These are phyloP conservation scores for Trichopus zeylanicus DNA, from an alignment of 116 monocot genomes.

Conservation along the genomic window DNA sequence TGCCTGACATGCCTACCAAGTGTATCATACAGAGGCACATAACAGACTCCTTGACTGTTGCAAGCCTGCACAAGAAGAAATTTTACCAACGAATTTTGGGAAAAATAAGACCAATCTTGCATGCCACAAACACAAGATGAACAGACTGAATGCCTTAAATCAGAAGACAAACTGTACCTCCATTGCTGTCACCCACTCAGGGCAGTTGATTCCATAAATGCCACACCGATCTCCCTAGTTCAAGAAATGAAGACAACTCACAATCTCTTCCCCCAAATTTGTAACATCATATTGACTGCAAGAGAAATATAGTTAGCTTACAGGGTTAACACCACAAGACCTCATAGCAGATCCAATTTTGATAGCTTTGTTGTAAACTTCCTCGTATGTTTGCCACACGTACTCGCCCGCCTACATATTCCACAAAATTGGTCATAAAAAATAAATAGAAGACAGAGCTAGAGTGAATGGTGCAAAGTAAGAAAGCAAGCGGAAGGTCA, in stretches of 20 bases:
- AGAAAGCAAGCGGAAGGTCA: too few species aligned
- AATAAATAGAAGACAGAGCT: too few species aligned
- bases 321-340: slow-evolving; percentile 38
- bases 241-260: neutral
- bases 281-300: neutral
- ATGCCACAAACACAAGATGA: slow-evolving; percentile 1
- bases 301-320: slow-evolving; percentile 18
- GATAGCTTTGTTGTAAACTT: slow-evolving; percentile 49
- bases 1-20: slow-evolving; percentile 56
- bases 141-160: neutral
- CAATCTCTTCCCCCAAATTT: neutral
- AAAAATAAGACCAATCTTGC: too few species aligned
- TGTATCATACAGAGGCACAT: slow-evolving; percentile 90
- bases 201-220: slow-evolving; percentile 92
- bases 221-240: slow-evolving; percentile 83
- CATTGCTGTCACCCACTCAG: slow-evolving; percentile 90
- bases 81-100: too few species aligned
- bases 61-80: slow-evolving; percentile 62
- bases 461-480: too few species aligned
- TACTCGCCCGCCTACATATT: slow-evolving; percentile 49
- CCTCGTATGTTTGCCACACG: slow-evolving; percentile 74
- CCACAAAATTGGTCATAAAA: too few species aligned
- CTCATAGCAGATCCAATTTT: slow-evolving; percentile 62
- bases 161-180: slow-evolving; percentile 36
- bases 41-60: slow-evolving; percentile 75